Percentiles rank a stretch among this genome's conserved stretches.
phyloP scores from a whole-genome alignment of 352 stramenopile species.

The Phytophthora litchii region DNA sequence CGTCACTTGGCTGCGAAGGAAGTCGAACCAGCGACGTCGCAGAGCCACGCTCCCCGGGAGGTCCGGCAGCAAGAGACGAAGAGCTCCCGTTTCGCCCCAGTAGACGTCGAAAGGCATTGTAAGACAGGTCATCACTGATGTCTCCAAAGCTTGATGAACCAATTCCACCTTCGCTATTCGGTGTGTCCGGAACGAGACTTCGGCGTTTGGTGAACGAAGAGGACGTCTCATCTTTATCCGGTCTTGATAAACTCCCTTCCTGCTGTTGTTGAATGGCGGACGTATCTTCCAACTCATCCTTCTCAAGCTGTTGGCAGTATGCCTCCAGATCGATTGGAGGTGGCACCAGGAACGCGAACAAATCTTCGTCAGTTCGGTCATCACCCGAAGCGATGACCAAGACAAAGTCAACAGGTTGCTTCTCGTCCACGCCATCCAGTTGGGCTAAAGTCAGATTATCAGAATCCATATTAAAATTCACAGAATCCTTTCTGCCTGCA shows the following conservation, averaged over 20 bases:
- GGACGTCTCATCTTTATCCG: slow-evolving; percentile 15
- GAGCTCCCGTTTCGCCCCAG: slow-evolving; percentile 40
- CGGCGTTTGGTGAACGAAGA: slow-evolving; percentile 16
- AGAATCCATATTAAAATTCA: slow-evolving; percentile 13
- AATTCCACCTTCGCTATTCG: slow-evolving; percentile 20
- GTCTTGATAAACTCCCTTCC: slow-evolving; percentile 1
- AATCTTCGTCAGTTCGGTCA: slow-evolving; percentile 82
- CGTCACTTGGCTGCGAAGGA: slow-evolving; percentile 43
- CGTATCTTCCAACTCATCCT: slow-evolving; percentile 53
- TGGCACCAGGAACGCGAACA: slow-evolving; percentile 79
- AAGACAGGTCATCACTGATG: slow-evolving; percentile 42
- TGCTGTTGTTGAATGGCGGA: slow-evolving; percentile 23
- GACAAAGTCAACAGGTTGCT: slow-evolving; percentile 75
- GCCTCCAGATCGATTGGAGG: slow-evolving; percentile 83
- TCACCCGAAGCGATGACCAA: slow-evolving; percentile 86
- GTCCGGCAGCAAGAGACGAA: slow-evolving; percentile 14
- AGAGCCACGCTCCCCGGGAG: slow-evolving; percentile 15
- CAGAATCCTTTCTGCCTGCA: slow-evolving; percentile 30
- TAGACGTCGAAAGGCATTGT: slow-evolving; percentile 55
- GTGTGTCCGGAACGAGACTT: slow-evolving; percentile 33
- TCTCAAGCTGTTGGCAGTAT: slow-evolving; percentile 79
- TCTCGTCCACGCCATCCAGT: slow-evolving; percentile 30
- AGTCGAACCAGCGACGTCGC: slow-evolving; percentile 38
- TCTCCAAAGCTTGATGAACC: slow-evolving; percentile 34
- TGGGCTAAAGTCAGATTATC: slow-evolving; percentile 13